A percentile compares a stretch with the other conserved stretches of the same genome.
Conservation (phyloP, 805 yeast genomes). For the Barnettozyma siamensis region DNA sequence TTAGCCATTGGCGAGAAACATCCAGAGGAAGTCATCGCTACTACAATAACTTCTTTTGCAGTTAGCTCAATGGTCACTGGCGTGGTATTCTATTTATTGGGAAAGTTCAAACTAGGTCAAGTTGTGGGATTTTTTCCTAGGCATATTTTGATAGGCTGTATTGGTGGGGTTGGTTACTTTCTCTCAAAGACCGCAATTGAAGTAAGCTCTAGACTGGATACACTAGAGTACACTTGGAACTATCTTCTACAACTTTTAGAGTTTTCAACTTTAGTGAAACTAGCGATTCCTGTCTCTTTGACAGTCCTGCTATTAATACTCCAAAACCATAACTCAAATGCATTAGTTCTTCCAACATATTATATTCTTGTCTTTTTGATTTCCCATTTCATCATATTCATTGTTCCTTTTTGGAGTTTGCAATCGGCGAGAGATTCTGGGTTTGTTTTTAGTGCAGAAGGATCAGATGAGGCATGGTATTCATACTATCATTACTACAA, state of each 20-base stretch:
- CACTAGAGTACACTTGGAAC: constrained; percentile 54
- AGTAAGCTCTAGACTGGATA: constrained; percentile 76
- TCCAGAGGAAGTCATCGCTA: constrained; percentile 59
- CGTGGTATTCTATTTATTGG: constrained; percentile 65
- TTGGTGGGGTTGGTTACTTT: constrained; percentile 97
- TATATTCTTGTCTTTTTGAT: constrained; percentile 64
- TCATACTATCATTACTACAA: constrained; percentile 71
- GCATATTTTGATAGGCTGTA: constrained; percentile 93
- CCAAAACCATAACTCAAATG: constrained; percentile 56
- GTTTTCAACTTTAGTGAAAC: constrained; percentile 45
- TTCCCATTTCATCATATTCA: constrained; percentile 63
- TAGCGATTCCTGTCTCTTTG: constrained; percentile 65
- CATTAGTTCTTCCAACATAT: constrained; percentile 74
- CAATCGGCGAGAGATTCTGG: constrained; percentile 62
- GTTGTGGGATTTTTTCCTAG: constrained; percentile 94
- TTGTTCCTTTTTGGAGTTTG: constrained; percentile 62
- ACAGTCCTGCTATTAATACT: constrained; percentile 55
- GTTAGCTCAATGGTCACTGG: constrained; percentile 85
- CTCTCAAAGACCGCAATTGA: constrained; percentile 85
- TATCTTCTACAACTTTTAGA: constrained; percentile 47
- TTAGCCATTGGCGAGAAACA: constrained; percentile 44
- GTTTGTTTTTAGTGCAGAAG: constrained; percentile 71
- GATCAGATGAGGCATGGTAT: constrained; percentile 81
- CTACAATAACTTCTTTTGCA: constrained; percentile 83
- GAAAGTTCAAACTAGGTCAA: constrained; percentile 75